Base-by-base conservation (phyloP, 2,329 filamentous ascomycete species). In the Zopfia rhizophila region DNA sequence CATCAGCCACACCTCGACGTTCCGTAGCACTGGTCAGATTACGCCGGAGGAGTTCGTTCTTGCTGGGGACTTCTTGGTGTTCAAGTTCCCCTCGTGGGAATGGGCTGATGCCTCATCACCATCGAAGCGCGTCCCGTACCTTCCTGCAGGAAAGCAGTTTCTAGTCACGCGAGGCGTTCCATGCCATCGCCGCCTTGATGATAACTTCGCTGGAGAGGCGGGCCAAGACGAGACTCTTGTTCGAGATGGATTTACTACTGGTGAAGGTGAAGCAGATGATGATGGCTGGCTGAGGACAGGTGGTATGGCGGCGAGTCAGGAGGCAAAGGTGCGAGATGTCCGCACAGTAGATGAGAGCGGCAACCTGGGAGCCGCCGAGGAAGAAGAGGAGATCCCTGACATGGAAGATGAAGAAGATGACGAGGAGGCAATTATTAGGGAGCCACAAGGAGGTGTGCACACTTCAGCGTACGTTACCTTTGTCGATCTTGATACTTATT, bases 51-150 rank as follows among this genome's bases (percentile, higher is more conserved):
- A 99, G 80, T 99, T 99, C 73, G 82, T 97, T 38, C 88, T 89
- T 3, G 94, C 94, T 3, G 94, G 94, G 62, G 94, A 99, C 78
- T 99, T 97, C 72, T 86, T 99, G 25, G 92, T 96, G 66, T 96
- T 95, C 85, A 97, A 97, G 79, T 99, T 99, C 76, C 94, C 93
- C 7, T 96, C 93, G 47, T 99, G 94, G 94, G 89, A 90, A 37
- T 99, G 94, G 94, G 86, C 89, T 56, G 90, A 94, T 63, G 92
- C 93, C 58, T 89, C 93, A 43, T 85, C 86, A n/a, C 83, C 87
- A 1, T 82, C 84, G 51, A 90, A 91, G 71, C 88, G 91, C 54
- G 89, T 90, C 43, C 78, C 80, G 56, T 90, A 96, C 68, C 84
- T 99, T 3, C 94, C 94, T 1, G 76, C 86, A 0, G 90, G 89